These are phyloP conservation scores for Helicocarpus griseus DNA, from an alignment of 2,329 filamentous ascomycete genomes.

Conservation along the genomic window DNA sequence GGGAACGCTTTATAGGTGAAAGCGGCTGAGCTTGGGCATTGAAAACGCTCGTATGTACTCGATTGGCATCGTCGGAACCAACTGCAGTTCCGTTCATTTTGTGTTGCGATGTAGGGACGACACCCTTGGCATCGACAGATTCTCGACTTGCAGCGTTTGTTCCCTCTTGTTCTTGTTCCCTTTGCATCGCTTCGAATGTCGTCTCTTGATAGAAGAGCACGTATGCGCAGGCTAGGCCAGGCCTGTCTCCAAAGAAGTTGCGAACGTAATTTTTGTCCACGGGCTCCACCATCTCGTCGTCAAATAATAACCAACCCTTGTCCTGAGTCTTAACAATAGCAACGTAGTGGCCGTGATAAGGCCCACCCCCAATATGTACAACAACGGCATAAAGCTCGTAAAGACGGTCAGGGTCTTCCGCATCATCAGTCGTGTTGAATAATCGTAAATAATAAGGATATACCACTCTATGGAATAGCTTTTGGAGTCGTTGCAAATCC, in stretches of 20 bases:
- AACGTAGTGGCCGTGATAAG: slow-evolving; percentile 96
- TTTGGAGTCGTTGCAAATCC: slow-evolving; percentile 84
- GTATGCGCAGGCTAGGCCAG: slow-evolving; percentile 86
- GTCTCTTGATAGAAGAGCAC: slow-evolving; percentile 97
- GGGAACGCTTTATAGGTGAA: slow-evolving; percentile 24
- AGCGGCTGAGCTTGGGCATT: slow-evolving; percentile 27
- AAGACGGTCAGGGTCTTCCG: slow-evolving; percentile 81
- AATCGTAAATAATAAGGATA: slow-evolving; percentile 94
- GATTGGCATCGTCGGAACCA: slow-evolving; percentile 25
- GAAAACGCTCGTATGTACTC: slow-evolving; percentile 31
- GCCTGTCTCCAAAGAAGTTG: slow-evolving; percentile 93
- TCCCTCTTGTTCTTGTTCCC: slow-evolving; percentile 76
- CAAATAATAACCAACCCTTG: slow-evolving; percentile 89
- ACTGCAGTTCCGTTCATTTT: slow-evolving; percentile 25
- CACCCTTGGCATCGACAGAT: slow-evolving; percentile 39
- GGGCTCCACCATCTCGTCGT: slow-evolving; percentile 97
- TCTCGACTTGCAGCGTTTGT: slow-evolving; percentile 23
- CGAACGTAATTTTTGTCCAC: slow-evolving; percentile 93
- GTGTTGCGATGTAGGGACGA: slow-evolving; percentile 6
- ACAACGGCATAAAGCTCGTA: slow-evolving; percentile 97
- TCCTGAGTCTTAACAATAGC: slow-evolving; percentile 97
- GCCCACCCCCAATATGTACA: slow-evolving; percentile 91
- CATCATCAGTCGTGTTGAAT: slow-evolving; percentile 95
- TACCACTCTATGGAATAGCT: slow-evolving; percentile 91
- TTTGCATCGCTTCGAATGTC: slow-evolving; percentile 55